Base-by-base conservation (phyloP, 371 early-diverging fungal genomes). In the Conidiobolus incongruus region DNA sequence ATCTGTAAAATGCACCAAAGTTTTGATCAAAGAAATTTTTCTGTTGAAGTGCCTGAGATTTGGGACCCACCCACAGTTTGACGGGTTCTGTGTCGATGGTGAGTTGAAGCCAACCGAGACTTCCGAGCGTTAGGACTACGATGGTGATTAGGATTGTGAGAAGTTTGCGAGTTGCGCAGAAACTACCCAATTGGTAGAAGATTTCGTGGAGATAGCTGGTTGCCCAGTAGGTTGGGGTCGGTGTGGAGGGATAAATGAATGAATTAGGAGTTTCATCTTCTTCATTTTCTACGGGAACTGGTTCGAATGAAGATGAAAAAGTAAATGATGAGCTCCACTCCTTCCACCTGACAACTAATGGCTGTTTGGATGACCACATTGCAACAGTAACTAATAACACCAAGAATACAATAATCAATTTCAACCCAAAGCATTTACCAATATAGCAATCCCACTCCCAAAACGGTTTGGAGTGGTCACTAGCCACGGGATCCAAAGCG, bases 1-100 rank as follows among this genome's bases (percentile, higher is more conserved):
- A 72, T 20, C 81, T 67, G 44, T 79, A 81, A 47, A 81, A 81
- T 0, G 80, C 77, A 0, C 70, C 62, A 51, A 81, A 79, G 47
- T 69, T 56, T 17, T 63, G 53, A 44, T 81, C 81, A 56, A 77
- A 81, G 43, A 66, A 65, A 5, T 60, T 50, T 56, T 81, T 81
- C 32, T 71, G 66, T 0, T 59, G 52, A 2, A 70, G 55, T 2
- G 72, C 68, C 13, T 56, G 56, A 0, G 77, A 75, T 0, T 63
- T 54, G 6, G 80, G 78, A 0, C 69, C 61, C 0, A 79, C 80
- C 81, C 81, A 81, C 7, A 81, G 52, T 36, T 68, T 61, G 31
- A 75, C 60, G 2, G 81, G 81, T 48, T 69, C 63, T 3, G 65
- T 65, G 44, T 73, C 77, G 3, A 78, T 50, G 5, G 60, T 51